A percentile compares a stretch with the other conserved stretches of the same genome.
These are phyloP conservation scores for Poterioochromonas sp. DNA, from an alignment of 352 stramenopile species.

Conservation along the genomic window DNA sequence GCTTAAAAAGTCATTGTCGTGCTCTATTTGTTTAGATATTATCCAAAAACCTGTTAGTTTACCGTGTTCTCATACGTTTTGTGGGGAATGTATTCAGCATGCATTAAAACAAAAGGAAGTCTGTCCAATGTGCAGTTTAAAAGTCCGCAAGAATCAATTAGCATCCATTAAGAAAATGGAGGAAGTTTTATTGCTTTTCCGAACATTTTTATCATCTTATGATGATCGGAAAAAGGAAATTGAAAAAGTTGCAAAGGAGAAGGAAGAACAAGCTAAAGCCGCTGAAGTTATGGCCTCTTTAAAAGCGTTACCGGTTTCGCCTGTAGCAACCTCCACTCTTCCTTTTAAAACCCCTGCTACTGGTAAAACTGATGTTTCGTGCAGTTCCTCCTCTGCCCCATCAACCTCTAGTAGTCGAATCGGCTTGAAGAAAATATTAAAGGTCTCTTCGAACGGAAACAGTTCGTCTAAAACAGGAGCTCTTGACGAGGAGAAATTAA, in stretches of 20 bases:
- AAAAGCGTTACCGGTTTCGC: neutral
- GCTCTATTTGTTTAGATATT: constrained; percentile 17
- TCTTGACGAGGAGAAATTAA: no score
- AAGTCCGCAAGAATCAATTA: neutral
- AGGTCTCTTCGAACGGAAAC: no score
- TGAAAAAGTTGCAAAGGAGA: neutral
- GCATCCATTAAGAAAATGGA: neutral
- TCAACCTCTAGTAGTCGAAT: no score
- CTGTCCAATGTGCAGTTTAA: neutral
- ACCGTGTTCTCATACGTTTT: constrained; percentile 4
- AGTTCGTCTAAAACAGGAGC: no score
- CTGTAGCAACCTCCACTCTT: neutral
- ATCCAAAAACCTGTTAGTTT: neutral
- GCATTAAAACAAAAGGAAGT: neutral
- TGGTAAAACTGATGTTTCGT: no score
- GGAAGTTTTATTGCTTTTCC: neutral
- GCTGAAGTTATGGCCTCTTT: neutral
- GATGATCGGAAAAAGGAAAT: no score
- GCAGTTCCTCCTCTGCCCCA: no score
- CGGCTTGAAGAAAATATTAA: no score
- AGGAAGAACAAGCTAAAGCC: neutral
- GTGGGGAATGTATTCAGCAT: neutral
- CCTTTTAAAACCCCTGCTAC: neutral
- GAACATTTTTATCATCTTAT: neutral
- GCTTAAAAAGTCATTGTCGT: neutral